phyloP scores from a whole-genome alignment of 1,139 yeast genomes.

The Hyphopichia burtonii region DNA sequence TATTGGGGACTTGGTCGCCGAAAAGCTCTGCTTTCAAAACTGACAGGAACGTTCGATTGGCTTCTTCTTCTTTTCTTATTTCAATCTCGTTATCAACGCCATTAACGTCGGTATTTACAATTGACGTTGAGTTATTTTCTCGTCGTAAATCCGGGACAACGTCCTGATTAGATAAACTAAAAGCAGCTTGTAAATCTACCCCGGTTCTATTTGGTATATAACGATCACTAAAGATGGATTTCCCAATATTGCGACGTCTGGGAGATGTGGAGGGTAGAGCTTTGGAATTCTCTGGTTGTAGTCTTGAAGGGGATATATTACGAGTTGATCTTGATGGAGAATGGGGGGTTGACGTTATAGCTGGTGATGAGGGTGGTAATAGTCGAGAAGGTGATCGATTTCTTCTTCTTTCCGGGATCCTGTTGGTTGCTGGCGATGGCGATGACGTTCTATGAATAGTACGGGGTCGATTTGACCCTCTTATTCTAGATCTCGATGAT shows the following conservation, averaged over 20 bases:
- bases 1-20: constrained; percentile 77
- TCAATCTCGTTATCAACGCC: constrained; percentile 60
- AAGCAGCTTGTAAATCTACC: constrained; percentile 84
- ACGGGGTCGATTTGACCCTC: not conserved
- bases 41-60: constrained; percentile 82
- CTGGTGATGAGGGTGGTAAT: not conserved
- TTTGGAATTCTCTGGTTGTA: constrained; percentile 25
- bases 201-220: constrained; percentile 87
- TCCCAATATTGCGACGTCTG: constrained; percentile 38
- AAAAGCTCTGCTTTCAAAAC: constrained; percentile 86
- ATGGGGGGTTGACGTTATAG: constrained; percentile 26
- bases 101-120: not conserved
- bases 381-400: constrained; percentile 1
- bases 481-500: not conserved
- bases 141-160: constrained; percentile 37
- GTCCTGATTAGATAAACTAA: constrained; percentile 58
- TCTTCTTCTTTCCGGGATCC: not conserved
- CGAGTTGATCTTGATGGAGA: constrained; percentile 44
- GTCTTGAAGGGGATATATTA: constrained; percentile 22
- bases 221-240: constrained; percentile 68
- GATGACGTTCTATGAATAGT: not conserved
- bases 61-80: constrained; percentile 70
- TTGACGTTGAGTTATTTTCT: constrained; percentile 11
- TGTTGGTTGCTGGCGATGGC: not conserved
- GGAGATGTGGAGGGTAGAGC: constrained; percentile 35